Evolutionary conservation across 371 early-diverging fungal species (phyloP).

Genomic region (Saksenaea vasiformis): DNA sequence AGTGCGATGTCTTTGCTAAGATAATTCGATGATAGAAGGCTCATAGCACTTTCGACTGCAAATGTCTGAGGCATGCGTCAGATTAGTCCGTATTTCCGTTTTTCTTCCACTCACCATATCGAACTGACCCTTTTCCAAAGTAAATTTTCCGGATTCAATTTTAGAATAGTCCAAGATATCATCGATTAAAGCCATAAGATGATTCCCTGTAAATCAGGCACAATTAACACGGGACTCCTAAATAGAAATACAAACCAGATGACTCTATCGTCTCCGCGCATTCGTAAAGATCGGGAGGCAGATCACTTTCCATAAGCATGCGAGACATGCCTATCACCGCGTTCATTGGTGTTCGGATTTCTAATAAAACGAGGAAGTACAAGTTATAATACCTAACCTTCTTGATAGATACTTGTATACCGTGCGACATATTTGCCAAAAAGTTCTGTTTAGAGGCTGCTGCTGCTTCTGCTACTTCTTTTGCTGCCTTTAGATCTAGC

Average conservation of each 20-base stretch:
- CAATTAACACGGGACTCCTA: neutral
- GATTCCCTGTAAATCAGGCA: conserved; percentile 20
- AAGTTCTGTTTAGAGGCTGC: conserved; percentile 56
- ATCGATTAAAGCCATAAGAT: conserved; percentile 52
- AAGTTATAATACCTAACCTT: neutral
- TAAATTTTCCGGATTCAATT: conserved; percentile 57
- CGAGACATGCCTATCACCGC: conserved; percentile 53
- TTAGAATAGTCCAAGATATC: conserved; percentile 62
- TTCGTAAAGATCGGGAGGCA: conserved; percentile 42
- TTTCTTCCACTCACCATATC: conserved; percentile 23
- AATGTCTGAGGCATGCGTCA: conserved; percentile 18
- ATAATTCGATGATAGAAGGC: conserved; percentile 34
- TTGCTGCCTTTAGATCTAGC: conserved; percentile 48
- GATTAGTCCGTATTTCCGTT: neutral
- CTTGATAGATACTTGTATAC: conserved; percentile 17
- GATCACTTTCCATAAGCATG: conserved; percentile 44
- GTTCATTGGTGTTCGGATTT: conserved; percentile 52
- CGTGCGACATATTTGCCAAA: conserved; percentile 52
- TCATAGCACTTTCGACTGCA: conserved; percentile 45
- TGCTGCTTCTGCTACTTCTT: conserved; percentile 56
- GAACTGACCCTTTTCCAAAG: conserved; percentile 36
- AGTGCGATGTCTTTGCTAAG: conserved; percentile 23
- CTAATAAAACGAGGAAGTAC: neutral
- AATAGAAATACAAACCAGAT: conserved; percentile 18
- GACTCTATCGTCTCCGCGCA: conserved; percentile 49